These are phyloP conservation scores for Diplogelasinospora grovesii DNA, from an alignment of 495 filamentous ascomycete genomes.

Conservation along the genomic window DNA sequence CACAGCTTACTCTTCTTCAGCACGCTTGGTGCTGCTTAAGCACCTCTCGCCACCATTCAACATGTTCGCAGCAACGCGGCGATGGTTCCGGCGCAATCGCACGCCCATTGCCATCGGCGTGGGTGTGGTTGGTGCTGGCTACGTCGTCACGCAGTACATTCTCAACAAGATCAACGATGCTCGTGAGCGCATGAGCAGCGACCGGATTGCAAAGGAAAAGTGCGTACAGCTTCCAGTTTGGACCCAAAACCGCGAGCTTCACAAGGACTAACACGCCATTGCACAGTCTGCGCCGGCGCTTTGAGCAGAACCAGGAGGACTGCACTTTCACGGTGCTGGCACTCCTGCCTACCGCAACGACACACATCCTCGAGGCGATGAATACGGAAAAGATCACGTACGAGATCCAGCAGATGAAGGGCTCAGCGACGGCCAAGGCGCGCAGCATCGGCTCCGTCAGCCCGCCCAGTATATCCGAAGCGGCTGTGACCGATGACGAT, in stretches of 20 bases:
- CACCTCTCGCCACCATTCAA: conserved; percentile 15
- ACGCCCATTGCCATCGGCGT: conserved; percentile 80
- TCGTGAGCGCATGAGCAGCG: conserved; percentile 88
- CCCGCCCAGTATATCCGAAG: conserved; percentile 62
- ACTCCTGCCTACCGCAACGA: conserved; percentile 82
- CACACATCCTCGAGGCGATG: conserved; percentile 79
- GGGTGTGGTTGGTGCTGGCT: conserved; percentile 81
- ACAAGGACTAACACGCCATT: conserved; percentile 10
- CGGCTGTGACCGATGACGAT: conserved; percentile 60
- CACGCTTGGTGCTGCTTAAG: no score
- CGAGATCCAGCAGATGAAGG: conserved; percentile 91
- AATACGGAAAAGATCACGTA: conserved; percentile 85
- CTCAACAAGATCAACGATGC: conserved; percentile 84
- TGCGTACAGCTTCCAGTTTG: conserved; percentile 35
- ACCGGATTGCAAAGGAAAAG: conserved; percentile 94
- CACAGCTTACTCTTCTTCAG: no score
- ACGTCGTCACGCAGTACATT: conserved; percentile 89
- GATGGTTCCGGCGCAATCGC: conserved; percentile 89
- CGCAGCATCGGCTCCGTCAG: conserved; percentile 54
- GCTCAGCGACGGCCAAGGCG: conserved; percentile 57
- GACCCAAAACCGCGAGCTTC: background rate
- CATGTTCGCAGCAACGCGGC: conserved; percentile 78
- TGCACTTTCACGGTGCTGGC: conserved; percentile 97
- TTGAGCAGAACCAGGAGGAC: conserved; percentile 98
- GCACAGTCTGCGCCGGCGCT: conserved; percentile 78